Base-by-base conservation (phyloP, 306 rosid genomes). In the Corylus avellana region DNA sequence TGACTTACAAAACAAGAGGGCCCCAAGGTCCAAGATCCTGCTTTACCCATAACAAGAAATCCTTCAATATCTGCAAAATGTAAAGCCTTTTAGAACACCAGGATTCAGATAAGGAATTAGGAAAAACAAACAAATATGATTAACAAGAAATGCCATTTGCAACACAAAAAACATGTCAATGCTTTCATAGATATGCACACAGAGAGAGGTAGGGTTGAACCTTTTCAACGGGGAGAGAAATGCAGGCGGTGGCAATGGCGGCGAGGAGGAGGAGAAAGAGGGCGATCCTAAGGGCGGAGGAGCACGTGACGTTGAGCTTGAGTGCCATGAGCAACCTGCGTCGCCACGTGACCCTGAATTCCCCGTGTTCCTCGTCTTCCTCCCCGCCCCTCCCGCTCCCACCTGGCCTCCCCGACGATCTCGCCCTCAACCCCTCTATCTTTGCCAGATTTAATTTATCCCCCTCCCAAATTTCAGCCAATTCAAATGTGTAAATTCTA, bases 1-100 rank as follows among this genome's bases (percentile, higher is more conserved):
- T 70, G 54, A 87, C 97, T 85, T 88, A 92, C 98, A 94, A 69
- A 72, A 77, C 97, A 77, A 90, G 79, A 4, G 97, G 95, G 75
- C 97, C 98, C 97, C 97, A 91, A 22, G 92, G 88, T 42, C 98
- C 98, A 79, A 92, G 90, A 80, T 92, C 91, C 72, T 78, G 71
- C 75, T 93, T 80, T 67, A 94, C 89, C 98, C 98, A 94, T 81
- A 72, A 48, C 79, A 93, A 81, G 86, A 93, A 92, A 54, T 90
- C 89, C 88, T 92, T 91, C 87, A 91, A 75, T 72, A 84, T 88
- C 98, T 94, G 89, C 84, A 90, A 14, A 74, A 18, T 8, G 39
- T 73, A 82, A 29, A 51, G 14, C 48, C 58, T 62, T 72, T 25
- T 32, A 75, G 25, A 77, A 55, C 63, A 55, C 46, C 5, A 55